Percentiles rank a stretch among this genome's conserved stretches.
Conservation (phyloP, 148 eudicot species). For the Rhododendron molle region DNA sequence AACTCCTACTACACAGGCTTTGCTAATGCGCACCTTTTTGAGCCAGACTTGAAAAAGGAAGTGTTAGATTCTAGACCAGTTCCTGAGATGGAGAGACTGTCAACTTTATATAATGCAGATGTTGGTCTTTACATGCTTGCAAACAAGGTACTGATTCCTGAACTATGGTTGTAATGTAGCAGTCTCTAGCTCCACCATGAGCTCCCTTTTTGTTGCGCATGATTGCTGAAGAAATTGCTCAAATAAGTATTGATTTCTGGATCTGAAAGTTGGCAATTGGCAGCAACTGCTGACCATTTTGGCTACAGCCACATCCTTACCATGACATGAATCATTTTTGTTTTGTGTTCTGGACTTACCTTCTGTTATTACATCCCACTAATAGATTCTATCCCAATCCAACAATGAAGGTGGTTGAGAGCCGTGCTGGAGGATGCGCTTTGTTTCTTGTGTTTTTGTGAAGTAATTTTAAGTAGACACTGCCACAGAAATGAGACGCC, state of each 20-base stretch:
- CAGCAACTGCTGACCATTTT: neutral
- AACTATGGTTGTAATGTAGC: neutral
- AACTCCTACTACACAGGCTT: conserved; percentile 84
- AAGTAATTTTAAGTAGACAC: neutral
- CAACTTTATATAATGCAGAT: conserved; percentile 96
- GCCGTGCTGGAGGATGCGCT: neutral
- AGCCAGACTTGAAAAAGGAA: conserved; percentile 54
- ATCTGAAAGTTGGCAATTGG: neutral
- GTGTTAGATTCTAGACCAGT: conserved; percentile 57
- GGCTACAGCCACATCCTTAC: neutral
- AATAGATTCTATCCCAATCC: neutral
- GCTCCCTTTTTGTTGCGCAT: neutral
- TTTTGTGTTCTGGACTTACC: neutral
- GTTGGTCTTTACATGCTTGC: conserved; percentile 99
- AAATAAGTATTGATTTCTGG: neutral
- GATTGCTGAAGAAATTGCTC: neutral
- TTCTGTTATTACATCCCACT: neutral
- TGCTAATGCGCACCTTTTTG: conserved; percentile 78
- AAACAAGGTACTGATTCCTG: conserved; percentile 60
- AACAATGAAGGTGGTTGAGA: neutral
- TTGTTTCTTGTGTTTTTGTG: neutral
- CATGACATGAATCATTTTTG: neutral
- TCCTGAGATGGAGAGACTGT: conserved; percentile 89
- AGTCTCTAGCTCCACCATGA: neutral
- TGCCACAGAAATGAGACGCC: neutral